phyloP scores from a whole-genome alignment of 371 early-diverging fungal species.

The Mortierella sp. region DNA sequence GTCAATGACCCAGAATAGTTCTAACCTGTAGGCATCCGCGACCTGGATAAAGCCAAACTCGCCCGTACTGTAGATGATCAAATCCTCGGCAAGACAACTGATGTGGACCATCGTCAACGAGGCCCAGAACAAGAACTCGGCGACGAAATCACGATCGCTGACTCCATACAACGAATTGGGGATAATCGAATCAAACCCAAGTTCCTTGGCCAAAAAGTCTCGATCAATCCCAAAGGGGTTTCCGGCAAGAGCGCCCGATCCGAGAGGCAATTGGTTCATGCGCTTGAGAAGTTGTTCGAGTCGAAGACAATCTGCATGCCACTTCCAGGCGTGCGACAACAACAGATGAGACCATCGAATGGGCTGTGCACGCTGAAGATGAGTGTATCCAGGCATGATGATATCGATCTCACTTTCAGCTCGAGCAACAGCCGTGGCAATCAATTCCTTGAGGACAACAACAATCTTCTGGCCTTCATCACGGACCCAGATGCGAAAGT shows the following conservation, averaged over 20 bases:
- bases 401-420: slow-evolving; percentile 91
- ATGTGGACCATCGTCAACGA: slow-evolving; percentile 91
- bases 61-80: slow-evolving; percentile 90
- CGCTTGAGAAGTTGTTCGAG: slow-evolving; percentile 83
- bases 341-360: slow-evolving; percentile 96
- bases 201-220: slow-evolving; percentile 83
- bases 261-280: slow-evolving; percentile 88
- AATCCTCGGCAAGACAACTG: slow-evolving; percentile 92
- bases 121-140: slow-evolving; percentile 94
- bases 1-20: not conserved
- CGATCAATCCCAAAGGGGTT: slow-evolving; percentile 97
- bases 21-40: slow-evolving; percentile 90
- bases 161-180: slow-evolving; percentile 93
- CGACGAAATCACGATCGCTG: slow-evolving; percentile 95
- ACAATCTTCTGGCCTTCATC: slow-evolving; percentile 76
- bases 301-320: slow-evolving; percentile 89
- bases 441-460: slow-evolving; percentile 75
- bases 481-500: slow-evolving; percentile 94
- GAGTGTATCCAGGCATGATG: slow-evolving; percentile 98
- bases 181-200: slow-evolving; percentile 87
- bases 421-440: slow-evolving; percentile 76
- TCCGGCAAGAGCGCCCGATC: slow-evolving; percentile 96
- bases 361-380: slow-evolving; percentile 98
- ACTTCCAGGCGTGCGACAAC: slow-evolving; percentile 88
- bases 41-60: slow-evolving; percentile 95